A percentile compares a stretch with the other conserved stretches of the same genome.
Evolutionary conservation across 768 basidiomycete genomes (phyloP).

Genomic region (Amanita subjunquillea): DNA sequence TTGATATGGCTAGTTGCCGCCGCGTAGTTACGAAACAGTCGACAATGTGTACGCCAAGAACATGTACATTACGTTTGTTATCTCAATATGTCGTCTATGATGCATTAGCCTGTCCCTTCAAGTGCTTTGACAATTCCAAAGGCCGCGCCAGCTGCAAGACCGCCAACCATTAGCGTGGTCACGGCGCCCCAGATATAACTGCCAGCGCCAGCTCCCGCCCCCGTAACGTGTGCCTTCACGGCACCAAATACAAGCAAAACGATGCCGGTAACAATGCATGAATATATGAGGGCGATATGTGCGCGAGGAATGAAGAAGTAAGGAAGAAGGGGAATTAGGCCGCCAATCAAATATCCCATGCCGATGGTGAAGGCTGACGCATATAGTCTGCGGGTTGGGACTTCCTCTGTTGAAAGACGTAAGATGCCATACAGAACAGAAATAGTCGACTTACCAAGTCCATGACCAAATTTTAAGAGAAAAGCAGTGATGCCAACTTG

Average conservation of each 20-base stretch:
- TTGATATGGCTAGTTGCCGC: background rate
- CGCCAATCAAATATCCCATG: conserved; percentile 87
- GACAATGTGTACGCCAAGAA: too few relatives aligned
- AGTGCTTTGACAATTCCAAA: conserved; percentile 42
- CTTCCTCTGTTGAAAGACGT: conserved; percentile 53
- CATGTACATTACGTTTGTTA: too few relatives aligned
- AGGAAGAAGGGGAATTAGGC: conserved; percentile 84
- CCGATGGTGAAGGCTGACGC: conserved; percentile 93
- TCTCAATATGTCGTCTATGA: too few relatives aligned
- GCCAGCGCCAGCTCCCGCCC: conserved; percentile 51
- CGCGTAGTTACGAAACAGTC: background rate
- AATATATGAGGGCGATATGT: conserved; percentile 58
- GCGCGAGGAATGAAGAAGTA: conserved; percentile 84
- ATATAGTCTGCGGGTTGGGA: conserved; percentile 77
- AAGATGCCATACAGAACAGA: background rate
- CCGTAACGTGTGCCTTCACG: conserved; percentile 82
- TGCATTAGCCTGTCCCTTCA: conserved; percentile 20
- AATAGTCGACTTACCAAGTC: conserved; percentile 49
- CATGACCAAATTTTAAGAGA: conserved; percentile 92
- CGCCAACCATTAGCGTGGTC: conserved; percentile 83
- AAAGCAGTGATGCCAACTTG: conserved; percentile 88
- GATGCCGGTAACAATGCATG: conserved; percentile 72
- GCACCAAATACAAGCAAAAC: conserved; percentile 86
- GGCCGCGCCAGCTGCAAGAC: conserved; percentile 70
- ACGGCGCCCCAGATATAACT: conserved; percentile 85